A percentile compares a stretch with the other conserved stretches of the same genome.
Conservation (phyloP, 768 basidiomycete species). For the Suillus clintonianus region DNA sequence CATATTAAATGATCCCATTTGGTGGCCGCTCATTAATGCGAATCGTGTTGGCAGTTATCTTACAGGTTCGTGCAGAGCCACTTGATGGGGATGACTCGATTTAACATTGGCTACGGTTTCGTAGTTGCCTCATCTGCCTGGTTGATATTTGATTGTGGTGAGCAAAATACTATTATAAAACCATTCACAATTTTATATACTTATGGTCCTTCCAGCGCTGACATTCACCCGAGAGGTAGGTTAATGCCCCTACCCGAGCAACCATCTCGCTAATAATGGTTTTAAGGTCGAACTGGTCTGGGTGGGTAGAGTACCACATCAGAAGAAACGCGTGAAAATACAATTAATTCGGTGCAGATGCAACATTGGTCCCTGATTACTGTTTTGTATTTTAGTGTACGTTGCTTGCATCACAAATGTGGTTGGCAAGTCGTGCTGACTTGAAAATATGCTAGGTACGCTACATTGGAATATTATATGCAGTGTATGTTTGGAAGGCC, state of each 20-base stretch:
- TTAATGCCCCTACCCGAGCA: neutral
- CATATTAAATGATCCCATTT: too few species aligned
- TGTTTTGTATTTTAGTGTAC: neutral
- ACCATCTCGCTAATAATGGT: neutral
- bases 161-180: too few species aligned
- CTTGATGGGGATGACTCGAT: too few species aligned
- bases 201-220: neutral
- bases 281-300: neutral
- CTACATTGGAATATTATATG: neutral
- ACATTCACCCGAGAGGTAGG: neutral
- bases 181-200: neutral
- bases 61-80: too few species aligned
- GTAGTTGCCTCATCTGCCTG: too few species aligned
- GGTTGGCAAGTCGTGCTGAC: neutral
- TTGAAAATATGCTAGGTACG: neutral
- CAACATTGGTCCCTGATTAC: too few species aligned
- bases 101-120: too few species aligned
- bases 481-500: neutral
- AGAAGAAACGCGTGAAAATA: neutral
- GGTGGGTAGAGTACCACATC: neutral
- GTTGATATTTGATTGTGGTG: too few species aligned
- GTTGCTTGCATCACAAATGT: neutral
- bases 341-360: too few species aligned
- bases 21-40: too few species aligned
- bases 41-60: too few species aligned